A percentile compares a stretch with the other conserved stretches of the same genome.
Conservation (phyloP, 2,329 filamentous ascomycete species). For the Dothideomycetidae sp. region DNA sequence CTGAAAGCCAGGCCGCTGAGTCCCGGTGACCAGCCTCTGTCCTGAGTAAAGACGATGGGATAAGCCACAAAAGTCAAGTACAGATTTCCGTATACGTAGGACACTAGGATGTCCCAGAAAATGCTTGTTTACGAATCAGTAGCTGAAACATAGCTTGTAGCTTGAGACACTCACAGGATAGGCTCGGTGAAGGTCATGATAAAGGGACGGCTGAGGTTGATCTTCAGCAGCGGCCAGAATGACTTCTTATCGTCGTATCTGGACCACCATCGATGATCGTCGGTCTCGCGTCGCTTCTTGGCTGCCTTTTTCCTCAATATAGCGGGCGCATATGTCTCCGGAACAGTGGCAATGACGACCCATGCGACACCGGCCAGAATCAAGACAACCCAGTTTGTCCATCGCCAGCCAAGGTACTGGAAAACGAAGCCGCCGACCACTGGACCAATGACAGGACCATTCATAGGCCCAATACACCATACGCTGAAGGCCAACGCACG, state of each 20-base stretch:
- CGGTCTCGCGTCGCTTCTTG: conserved; percentile 49
- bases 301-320: conserved; percentile 54
- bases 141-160: no score
- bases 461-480: conserved; percentile 73
- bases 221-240: conserved; percentile 52
- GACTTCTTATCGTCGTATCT: conserved; percentile 60
- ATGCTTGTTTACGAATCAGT: conserved; percentile 36
- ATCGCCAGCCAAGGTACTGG: conserved; percentile 65
- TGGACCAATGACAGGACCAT: conserved; percentile 50
- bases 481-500: conserved; percentile 71
- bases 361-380: conserved; percentile 54
- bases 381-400: conserved; percentile 38
- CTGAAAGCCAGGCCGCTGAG: conserved; percentile 64
- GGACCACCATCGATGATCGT: conserved; percentile 61
- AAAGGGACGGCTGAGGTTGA: conserved; percentile 66
- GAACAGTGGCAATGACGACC: conserved; percentile 43
- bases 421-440: conserved; percentile 70
- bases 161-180: conserved; percentile 60
- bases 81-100: conserved; percentile 71
- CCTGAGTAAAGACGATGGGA: conserved; percentile 63
- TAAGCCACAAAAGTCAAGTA: conserved; percentile 87
- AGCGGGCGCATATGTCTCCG: conserved; percentile 64
- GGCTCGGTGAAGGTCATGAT: conserved; percentile 66
- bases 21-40: conserved; percentile 63
- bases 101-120: conserved; percentile 56